Percentiles rank a stretch among this genome's conserved stretches.
phyloP scores from a whole-genome alignment of 192 early-diverging fungal species.

The Gaertneriomyces sp. region DNA sequence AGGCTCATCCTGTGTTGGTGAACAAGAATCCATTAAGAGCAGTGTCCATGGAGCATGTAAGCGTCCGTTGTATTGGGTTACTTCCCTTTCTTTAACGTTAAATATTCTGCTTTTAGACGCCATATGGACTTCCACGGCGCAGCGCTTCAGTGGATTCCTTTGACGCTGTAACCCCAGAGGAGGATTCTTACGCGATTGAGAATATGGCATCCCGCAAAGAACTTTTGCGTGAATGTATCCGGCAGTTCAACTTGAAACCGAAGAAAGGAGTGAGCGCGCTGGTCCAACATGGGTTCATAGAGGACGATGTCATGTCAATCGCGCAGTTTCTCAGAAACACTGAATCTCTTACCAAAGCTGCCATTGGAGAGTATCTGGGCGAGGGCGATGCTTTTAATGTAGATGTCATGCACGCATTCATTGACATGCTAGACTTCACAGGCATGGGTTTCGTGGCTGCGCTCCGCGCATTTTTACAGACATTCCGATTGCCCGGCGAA shows the following conservation, averaged over 20 bases:
- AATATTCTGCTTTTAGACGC: neutral
- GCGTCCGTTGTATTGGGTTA: neutral
- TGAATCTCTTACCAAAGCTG: slow-evolving; percentile 44
- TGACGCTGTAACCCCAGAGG: slow-evolving; percentile 16
- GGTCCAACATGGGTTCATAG: slow-evolving; percentile 46
- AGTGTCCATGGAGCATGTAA: slow-evolving; percentile 41
- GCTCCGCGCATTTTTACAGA: slow-evolving; percentile 53
- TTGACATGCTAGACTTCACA: slow-evolving; percentile 56
- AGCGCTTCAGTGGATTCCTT: slow-evolving; percentile 21
- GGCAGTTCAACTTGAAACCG: slow-evolving; percentile 54
- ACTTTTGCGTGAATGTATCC: slow-evolving; percentile 38
- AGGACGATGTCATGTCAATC: slow-evolving; percentile 37
- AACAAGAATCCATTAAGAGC: slow-evolving; percentile 44
- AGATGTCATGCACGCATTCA: slow-evolving; percentile 58
- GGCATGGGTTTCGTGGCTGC: slow-evolving; percentile 53
- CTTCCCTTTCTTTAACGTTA: neutral
- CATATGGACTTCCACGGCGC: slow-evolving; percentile 15
- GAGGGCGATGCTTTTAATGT: slow-evolving; percentile 51
- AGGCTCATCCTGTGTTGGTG: slow-evolving; percentile 38
- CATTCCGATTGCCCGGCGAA: slow-evolving; percentile 62
- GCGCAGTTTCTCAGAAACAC: slow-evolving; percentile 48
- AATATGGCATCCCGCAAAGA: slow-evolving; percentile 47
- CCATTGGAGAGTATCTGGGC: slow-evolving; percentile 61
- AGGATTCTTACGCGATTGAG: slow-evolving; percentile 34
- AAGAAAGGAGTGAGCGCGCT: slow-evolving; percentile 50